Evolutionary conservation across 371 early-diverging fungal genomes (phyloP).

Genomic region (Saksenaea vasiformis): DNA sequence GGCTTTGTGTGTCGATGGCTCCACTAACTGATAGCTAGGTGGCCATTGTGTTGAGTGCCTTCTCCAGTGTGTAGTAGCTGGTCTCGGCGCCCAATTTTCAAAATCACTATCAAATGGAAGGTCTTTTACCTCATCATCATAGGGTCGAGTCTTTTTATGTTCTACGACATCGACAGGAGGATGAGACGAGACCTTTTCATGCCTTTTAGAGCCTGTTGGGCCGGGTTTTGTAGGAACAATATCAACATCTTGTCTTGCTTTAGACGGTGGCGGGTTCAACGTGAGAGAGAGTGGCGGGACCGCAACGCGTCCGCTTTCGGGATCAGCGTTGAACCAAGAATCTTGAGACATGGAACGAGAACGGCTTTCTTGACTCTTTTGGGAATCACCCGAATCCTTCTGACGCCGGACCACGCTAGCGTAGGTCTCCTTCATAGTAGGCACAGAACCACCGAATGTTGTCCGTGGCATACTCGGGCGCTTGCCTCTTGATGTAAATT

Average conservation of each 20-base stretch:
- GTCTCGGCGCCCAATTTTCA: conserved; percentile 16
- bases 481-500: background rate
- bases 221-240: background rate
- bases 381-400: background rate
- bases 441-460: background rate
- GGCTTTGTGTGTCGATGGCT: background rate
- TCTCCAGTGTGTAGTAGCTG: background rate
- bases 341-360: background rate
- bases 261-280: background rate
- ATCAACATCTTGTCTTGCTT: background rate
- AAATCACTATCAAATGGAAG: conserved; percentile 16
- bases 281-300: conserved; percentile 16
- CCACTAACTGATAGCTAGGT: background rate
- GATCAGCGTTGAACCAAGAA: conserved; percentile 15
- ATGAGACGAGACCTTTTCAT: background rate
- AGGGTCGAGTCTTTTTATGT: background rate
- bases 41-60: background rate
- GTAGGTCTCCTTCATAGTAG: background rate
- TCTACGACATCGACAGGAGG: background rate
- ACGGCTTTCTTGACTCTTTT: background rate
- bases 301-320: conserved; percentile 16
- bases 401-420: background rate
- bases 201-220: background rate
- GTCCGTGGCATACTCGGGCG: background rate
- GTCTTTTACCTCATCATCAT: background rate